Conservation (phyloP, 805 yeast genomes). For the Scheffersomyces lignosus region DNA sequence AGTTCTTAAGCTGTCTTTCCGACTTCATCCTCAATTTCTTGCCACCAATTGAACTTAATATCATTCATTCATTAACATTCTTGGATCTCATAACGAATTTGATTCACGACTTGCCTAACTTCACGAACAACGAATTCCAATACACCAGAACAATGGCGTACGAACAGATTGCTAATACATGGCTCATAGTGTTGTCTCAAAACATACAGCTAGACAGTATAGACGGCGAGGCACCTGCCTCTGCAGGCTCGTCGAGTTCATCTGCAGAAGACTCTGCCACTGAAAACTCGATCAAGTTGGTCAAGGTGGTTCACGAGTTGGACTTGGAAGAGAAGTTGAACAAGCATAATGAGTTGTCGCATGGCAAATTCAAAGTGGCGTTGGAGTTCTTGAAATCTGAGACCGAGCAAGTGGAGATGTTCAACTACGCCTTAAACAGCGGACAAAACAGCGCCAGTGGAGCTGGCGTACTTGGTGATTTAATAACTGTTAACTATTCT, state of each 20-base stretch:
- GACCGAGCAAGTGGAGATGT: conserved; percentile 28
- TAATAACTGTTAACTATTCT: conserved; percentile 45
- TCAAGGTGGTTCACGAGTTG: conserved; percentile 33
- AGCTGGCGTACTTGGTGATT: conserved; percentile 27
- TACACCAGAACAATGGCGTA: conserved; percentile 55
- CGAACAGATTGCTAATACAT: conserved; percentile 59
- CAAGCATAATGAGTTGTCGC: conserved; percentile 45
- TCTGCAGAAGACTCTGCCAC: conserved; percentile 5
- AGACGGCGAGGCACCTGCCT: conserved; percentile 9
- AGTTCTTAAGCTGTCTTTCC: conserved; percentile 66
- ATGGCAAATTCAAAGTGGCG: conserved; percentile 43
- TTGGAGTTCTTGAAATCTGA: conserved; percentile 45
- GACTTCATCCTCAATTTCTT: conserved; percentile 73
- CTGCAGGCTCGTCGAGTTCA: conserved; percentile 4
- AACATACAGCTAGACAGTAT: conserved; percentile 16
- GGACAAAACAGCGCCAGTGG: conserved; percentile 7
- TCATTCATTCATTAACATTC: conserved; percentile 56
- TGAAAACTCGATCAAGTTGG: conserved; percentile 21
- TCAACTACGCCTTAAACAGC: conserved; percentile 17
- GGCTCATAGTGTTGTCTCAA: conserved; percentile 48
- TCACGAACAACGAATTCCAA: conserved; percentile 55
- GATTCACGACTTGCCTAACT: conserved; percentile 65
- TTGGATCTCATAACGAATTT: conserved; percentile 60
- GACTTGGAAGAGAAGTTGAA: conserved; percentile 43
- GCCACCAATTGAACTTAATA: conserved; percentile 65